Base-by-base conservation (phyloP, 345 rosid genomes). In the Mallotus nudiflorus region DNA sequence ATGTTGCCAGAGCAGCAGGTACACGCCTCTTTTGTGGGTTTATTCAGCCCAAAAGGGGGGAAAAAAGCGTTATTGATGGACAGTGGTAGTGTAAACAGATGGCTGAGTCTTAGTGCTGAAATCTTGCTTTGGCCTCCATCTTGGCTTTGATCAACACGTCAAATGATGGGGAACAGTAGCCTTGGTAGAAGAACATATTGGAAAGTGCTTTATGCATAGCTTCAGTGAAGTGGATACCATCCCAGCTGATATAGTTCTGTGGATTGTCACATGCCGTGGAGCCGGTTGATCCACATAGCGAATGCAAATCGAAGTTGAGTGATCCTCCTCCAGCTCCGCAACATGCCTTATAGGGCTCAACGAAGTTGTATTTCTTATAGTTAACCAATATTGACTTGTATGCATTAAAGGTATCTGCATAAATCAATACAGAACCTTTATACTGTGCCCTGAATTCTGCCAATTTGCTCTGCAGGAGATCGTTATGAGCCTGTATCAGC, bases 171-270 rank as follows among this genome's bases (percentile, higher is more conserved):
- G 42, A 22, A 37, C 77, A 53, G 68, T 46, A 84, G 59, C 83
- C 85, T 9, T 75, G 25, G 29, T 65, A 7, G 51, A 84, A 71
- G 58, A 86, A 67, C 72, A 80, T 73, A n/a, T 67, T 29, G 10
- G 81, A 33, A 3, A 85, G 6, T 0, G 66, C 55, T 25, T 20
- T 19, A 56, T 81, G 22, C 84, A 85, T 75, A 8, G 81, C 80
- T 40, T 81, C 84, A 2, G 86, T 86, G 71, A 78, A 74, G 72
- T 82, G 89, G 60, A 86, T 28, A 3, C 89, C 89, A 24, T 86
- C 86, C 87, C 86, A 82, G 53, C 52, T 70, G 60, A 83, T 63
- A 61, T 33, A 60, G 15, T 37, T 28, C 19, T 48, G 22, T 0
- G 84, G 80, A 33, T 78, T 67, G 11, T 0, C 42, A 80, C 86